Base-by-base conservation (phyloP, 163 green algal species). In the Chlamydomonas reinhardtii region DNA sequence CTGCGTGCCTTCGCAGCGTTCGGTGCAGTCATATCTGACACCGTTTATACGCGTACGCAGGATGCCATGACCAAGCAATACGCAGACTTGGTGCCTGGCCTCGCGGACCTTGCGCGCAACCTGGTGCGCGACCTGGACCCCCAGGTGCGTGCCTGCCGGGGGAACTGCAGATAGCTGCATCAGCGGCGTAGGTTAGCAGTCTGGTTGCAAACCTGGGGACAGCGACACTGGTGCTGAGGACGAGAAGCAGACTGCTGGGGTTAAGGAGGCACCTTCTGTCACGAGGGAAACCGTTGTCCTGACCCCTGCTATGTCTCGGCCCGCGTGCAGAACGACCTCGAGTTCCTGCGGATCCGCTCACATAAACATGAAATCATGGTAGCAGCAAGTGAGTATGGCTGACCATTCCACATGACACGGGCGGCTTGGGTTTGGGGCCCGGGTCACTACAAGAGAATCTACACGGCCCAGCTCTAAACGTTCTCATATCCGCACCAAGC, bases 331-430 rank as follows among this genome's bases (percentile, higher is more conserved):
- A 96, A 98, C 79, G 92, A 97, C 83, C 65, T 98, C 73, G 89
- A 98, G 85, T 98, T 97, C 54, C 82, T 98, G 54, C 77, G 95
- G 14, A 91, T 98, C 24, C 82, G 95, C 32, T 97, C 94, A 3
- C 80, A 90, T 24, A 95, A 94, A 90, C 93, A 96, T 37, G 95
- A 98, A 76, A 95, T 98, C 64, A 95, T 98, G 91, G 93, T 98
- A 0, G 94, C 94, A 54, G 90, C 95, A 77, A 92, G 94, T 97
- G 73, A 94, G 94, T 86, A 17, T 31, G 24, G 59, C 22, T 56
- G 48, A 2, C 12, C 2, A 19, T 14, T 19, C 1, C 17, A 22
- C 48, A 56, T 9, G 48, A 1, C 48, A 17, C 14, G 48, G 48
- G 39, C 39, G 39, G 8, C 8, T 5, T 5, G 39, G n/a, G n/a